phyloP scores from a whole-genome alignment of 2,329 filamentous ascomycete genomes.

The Xylaria sp. region DNA sequence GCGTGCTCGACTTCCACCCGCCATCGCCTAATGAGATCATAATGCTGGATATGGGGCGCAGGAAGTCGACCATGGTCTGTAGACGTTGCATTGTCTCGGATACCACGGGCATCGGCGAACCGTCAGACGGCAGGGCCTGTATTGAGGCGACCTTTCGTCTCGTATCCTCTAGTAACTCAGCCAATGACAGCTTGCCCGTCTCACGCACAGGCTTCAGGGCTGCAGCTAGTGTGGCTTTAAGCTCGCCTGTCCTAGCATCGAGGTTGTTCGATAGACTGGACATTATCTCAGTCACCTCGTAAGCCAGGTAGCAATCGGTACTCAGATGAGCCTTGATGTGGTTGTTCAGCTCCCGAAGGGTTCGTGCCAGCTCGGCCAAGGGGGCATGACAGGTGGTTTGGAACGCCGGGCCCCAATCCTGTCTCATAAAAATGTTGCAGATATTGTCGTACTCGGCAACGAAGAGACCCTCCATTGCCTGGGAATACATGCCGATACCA shows the following conservation, averaged over 20 bases:
- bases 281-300: constrained; percentile 93
- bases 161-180: constrained; percentile 85
- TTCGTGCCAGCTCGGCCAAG: constrained; percentile 84
- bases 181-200: constrained; percentile 87
- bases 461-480: constrained; percentile 87
- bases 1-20: constrained; percentile 76
- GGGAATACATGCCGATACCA: constrained; percentile 89
- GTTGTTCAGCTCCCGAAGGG: constrained; percentile 86
- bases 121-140: constrained; percentile 79
- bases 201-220: constrained; percentile 90
- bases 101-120: constrained; percentile 80
- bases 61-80: constrained; percentile 86
- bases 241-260: constrained; percentile 83
- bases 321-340: constrained; percentile 88
- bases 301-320: constrained; percentile 94
- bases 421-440: constrained; percentile 83
- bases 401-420: constrained; percentile 85
- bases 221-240: constrained; percentile 84
- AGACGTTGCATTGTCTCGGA: constrained; percentile 87
- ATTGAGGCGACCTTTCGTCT: constrained; percentile 74
- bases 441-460: constrained; percentile 92
- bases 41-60: constrained; percentile 86
- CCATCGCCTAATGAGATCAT: constrained; percentile 93
- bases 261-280: constrained; percentile 81
- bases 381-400: constrained; percentile 81